A percentile compares a stretch with the other conserved stretches of the same genome.
Evolutionary conservation across 345 rosid genomes (phyloP).

Genomic region (Crucihimalaya himalaica): DNA sequence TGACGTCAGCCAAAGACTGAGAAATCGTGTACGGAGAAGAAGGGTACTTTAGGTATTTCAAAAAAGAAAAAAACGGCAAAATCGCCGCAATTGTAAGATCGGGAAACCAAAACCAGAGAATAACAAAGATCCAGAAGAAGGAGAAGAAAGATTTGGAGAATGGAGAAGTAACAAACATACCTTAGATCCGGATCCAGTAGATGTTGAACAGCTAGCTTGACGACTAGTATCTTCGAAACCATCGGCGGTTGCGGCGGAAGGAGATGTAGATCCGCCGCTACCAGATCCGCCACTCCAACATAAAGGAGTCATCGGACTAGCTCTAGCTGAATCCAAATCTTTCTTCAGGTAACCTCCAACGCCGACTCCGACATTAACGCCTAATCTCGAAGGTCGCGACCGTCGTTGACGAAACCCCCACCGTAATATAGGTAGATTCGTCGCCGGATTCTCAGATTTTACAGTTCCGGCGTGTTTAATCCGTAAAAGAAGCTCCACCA

Average conservation of each 20-base stretch:
- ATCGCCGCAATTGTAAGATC: conserved; percentile 5
- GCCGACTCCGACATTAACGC: background rate
- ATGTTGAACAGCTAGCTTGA: conserved; percentile 43
- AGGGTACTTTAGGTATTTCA: background rate
- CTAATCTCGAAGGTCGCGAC: conserved; percentile 53
- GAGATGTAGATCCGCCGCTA: conserved; percentile 53
- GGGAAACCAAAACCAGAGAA: background rate
- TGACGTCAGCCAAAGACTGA: background rate
- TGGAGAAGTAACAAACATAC: conserved; percentile 35
- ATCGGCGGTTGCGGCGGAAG: conserved; percentile 59
- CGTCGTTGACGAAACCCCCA: conserved; percentile 65
- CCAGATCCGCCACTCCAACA: conserved; percentile 70
- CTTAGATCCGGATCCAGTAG: conserved; percentile 72
- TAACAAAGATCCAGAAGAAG: background rate
- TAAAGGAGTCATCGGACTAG: conserved; percentile 77
- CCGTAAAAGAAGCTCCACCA: conserved; percentile 64
- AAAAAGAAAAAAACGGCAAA: background rate
- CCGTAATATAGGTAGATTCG: conserved; percentile 38
- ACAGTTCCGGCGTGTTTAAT: conserved; percentile 46
- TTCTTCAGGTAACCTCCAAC: conserved; percentile 41
- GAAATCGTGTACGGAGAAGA: background rate
- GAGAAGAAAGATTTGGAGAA: background rate
- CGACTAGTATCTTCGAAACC: conserved; percentile 64
- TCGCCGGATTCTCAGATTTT: conserved; percentile 14
- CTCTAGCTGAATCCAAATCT: conserved; percentile 52